phyloP scores from a whole-genome alignment of 306 rosid species.

The Gynostemma pentaphyllum region DNA sequence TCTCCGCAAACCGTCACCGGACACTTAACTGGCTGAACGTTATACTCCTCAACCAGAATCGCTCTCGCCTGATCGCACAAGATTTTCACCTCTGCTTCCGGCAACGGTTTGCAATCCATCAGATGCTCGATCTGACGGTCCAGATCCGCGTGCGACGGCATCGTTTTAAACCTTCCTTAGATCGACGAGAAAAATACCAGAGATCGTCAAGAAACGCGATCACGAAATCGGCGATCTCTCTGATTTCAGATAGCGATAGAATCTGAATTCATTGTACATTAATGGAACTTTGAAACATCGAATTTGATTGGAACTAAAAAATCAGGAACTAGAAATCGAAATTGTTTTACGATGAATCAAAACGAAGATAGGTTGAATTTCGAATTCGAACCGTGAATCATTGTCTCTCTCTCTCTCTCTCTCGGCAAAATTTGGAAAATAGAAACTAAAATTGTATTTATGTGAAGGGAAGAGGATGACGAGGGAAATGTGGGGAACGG shows the following conservation, averaged over 20 bases:
- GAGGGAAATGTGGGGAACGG: conserved; percentile 23
- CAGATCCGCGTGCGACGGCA: conserved; percentile 98
- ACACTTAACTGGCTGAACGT: conserved; percentile 97
- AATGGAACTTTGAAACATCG: conserved; percentile 16
- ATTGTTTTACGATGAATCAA: no score
- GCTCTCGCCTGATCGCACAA: conserved; percentile 93
- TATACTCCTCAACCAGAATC: conserved; percentile 92
- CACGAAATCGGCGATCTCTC: conserved; percentile 16
- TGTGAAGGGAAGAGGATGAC: conserved; percentile 26
- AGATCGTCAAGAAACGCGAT: conserved; percentile 6
- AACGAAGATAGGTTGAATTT: conserved; percentile 21
- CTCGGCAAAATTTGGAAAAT: conserved; percentile 8
- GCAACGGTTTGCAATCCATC: conserved; percentile 90
- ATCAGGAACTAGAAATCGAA: no score
- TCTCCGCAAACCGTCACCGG: conserved; percentile 97
- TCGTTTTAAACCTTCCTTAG: conserved; percentile 35
- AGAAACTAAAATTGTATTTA: conserved; percentile 19
- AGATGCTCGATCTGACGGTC: conserved; percentile 98
- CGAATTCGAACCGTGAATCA: conserved; percentile 24
- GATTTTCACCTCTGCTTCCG: conserved; percentile 84
- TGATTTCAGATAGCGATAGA: not conserved
- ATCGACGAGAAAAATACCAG: conserved; percentile 29
- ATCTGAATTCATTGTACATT: not conserved
- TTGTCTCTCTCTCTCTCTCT: conserved; percentile 7
- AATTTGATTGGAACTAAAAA: no score